Evolutionary conservation across 1,284 basidiomycete genomes (phyloP).

Genomic region (Mycosarcoma mackinlayi): DNA sequence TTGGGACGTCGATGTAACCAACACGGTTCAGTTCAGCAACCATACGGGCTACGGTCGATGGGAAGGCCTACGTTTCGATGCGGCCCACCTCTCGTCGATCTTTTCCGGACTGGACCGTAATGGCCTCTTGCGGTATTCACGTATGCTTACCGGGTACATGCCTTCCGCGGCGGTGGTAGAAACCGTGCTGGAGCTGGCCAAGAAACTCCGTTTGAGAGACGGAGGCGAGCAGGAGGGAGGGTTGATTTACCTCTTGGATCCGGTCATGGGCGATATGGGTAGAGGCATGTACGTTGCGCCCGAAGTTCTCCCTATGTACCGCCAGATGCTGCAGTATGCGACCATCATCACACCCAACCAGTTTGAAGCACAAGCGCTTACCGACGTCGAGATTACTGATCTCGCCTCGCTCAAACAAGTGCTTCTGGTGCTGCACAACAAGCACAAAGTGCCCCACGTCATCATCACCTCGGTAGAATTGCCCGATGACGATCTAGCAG

Average conservation of each 20-base stretch:
- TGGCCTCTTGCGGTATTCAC: slow-evolving; percentile 55
- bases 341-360: slow-evolving; percentile 97
- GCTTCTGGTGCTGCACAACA: slow-evolving; percentile 78
- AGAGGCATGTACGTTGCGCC: slow-evolving; percentile 81
- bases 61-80: slow-evolving; percentile 69
- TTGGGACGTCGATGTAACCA: slow-evolving; percentile 95
- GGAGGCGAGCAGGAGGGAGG: slow-evolving; percentile 70
- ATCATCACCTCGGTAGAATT: slow-evolving; percentile 86
- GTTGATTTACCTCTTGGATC: slow-evolving; percentile 87
- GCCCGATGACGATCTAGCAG: slow-evolving; percentile 43
- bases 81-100: slow-evolving; percentile 67
- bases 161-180: slow-evolving; percentile 83
- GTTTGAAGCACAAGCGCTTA: slow-evolving; percentile 87
- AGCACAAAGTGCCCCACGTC: slow-evolving; percentile 82
- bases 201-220: slow-evolving; percentile 72
- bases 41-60: slow-evolving; percentile 80
- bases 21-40: slow-evolving; percentile 84
- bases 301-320: slow-evolving; percentile 89
- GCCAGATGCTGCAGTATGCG: slow-evolving; percentile 79
- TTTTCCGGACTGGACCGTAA: slow-evolving; percentile 64
- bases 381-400: slow-evolving; percentile 73
- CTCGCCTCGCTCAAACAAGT: slow-evolving; percentile 77
- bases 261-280: slow-evolving; percentile 71
- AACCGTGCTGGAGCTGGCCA: slow-evolving; percentile 76
- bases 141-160: slow-evolving; percentile 75